phyloP scores from a whole-genome alignment of 148 eudicot species.

The Talinum fruticosum region DNA sequence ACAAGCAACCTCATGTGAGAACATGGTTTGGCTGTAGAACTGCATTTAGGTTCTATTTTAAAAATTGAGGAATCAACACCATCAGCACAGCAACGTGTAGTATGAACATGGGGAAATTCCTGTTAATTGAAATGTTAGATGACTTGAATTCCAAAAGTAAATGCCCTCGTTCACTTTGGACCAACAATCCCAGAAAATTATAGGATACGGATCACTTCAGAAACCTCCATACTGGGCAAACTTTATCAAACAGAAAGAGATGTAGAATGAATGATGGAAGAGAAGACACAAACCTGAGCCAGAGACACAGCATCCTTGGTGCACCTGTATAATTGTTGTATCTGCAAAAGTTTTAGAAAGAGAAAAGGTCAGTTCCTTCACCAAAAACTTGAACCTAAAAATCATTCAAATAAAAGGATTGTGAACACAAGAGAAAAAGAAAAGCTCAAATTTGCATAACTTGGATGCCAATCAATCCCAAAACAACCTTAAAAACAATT shows the following conservation, averaged over 20 bases:
- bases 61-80: neutral
- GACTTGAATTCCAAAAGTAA: neutral
- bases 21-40: neutral
- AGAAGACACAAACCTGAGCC: constrained; percentile 82
- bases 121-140: neutral
- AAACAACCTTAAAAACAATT: neutral
- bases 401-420: neutral
- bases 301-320: constrained; percentile 76
- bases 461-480: neutral
- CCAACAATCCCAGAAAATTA: neutral
- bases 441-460: neutral
- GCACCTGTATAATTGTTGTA: constrained; percentile 72
- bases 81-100: neutral
- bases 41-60: neutral
- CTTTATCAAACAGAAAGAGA: neutral
- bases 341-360: constrained; percentile 43
- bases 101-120: neutral
- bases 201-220: neutral
- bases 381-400: neutral
- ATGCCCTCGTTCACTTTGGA: neutral
- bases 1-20: neutral
- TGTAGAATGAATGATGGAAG: neutral
- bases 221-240: neutral
- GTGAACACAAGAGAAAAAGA: neutral
- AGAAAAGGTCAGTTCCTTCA: neutral